These are phyloP conservation scores for Pythium plurisporium DNA, from an alignment of 352 stramenopile species.

Conservation along the genomic window DNA sequence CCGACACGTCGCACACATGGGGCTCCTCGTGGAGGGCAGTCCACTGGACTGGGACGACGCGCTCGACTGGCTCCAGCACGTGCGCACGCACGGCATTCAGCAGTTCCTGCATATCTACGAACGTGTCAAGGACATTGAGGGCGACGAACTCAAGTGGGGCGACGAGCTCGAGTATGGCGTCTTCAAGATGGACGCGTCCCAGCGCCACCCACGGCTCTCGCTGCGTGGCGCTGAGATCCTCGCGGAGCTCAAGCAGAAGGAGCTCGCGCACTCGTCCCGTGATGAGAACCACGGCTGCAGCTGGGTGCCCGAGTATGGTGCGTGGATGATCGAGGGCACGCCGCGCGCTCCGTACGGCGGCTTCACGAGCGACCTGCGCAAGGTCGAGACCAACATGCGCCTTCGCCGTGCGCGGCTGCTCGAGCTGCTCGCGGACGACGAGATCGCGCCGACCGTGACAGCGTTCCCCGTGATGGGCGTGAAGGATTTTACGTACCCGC, in stretches of 20 bases:
- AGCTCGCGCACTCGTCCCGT: slow-evolving; percentile 28
- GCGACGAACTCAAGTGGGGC: slow-evolving; percentile 95
- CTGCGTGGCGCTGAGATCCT: slow-evolving; percentile 94
- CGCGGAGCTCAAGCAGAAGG: slow-evolving; percentile 89
- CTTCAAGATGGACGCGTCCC: slow-evolving; percentile 90
- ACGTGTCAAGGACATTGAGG: slow-evolving; percentile 93
- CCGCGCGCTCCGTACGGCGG: slow-evolving; percentile 92
- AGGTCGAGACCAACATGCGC: slow-evolving; percentile 98
- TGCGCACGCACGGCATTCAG: slow-evolving; percentile 93
- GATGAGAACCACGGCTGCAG: slow-evolving; percentile 89
- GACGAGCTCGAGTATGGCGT: slow-evolving; percentile 99
- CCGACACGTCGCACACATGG: slow-evolving; percentile 33
- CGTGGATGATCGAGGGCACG: slow-evolving; percentile 99
- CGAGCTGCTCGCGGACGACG: slow-evolving; percentile 90
- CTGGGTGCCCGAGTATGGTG: slow-evolving; percentile 99
- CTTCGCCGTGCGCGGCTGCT: slow-evolving; percentile 93
- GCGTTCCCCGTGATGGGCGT: slow-evolving; percentile 97
- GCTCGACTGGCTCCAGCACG: slow-evolving; percentile 94
- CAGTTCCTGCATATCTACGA: slow-evolving; percentile 98
- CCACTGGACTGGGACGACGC: slow-evolving; percentile 95
- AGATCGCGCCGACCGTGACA: slow-evolving; percentile 96
- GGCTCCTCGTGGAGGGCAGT: slow-evolving; percentile 89
- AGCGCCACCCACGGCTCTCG: slow-evolving; percentile 86
- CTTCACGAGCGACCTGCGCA: slow-evolving; percentile 92
- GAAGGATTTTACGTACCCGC: slow-evolving; percentile 86